Base-by-base conservation (phyloP, 495 filamentous ascomycete species). In the Penicillium cinerascens region DNA sequence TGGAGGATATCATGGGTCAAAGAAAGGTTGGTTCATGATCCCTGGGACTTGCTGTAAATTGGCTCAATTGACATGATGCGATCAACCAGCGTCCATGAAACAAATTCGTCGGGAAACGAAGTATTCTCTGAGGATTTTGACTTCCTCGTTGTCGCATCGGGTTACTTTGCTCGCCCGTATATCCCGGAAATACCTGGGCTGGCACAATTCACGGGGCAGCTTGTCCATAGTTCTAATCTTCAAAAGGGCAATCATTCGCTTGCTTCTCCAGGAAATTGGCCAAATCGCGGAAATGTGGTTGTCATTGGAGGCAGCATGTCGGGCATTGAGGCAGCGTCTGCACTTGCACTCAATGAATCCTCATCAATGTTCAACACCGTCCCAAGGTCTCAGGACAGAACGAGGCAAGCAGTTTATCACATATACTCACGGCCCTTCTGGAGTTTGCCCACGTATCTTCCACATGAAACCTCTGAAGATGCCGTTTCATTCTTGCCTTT, bases 291-390 rank as follows among this genome's bases (percentile, higher is more conserved):
- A n/a, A 87, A 86, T 58, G 80, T 95, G 43, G 77, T 92, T 3
- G 78, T 96, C 13, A 77, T 92, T 8, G 91, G 91, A 4, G 90
- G 90, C 2, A 87, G 88, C 49, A 90, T 95, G 79, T 92, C 87
- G 16, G 89, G 88, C 0, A 79, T 83, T 8, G 91, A 95, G 71
- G 82, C 85, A 37, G 88, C 87, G 6, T 82, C 84, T 18, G 80
- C 83, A 4, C 75, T 91, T 29, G 89, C 89, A 13, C 73, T 84
- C 16, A 81, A 87, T 44, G 65, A 90, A 3, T 89, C 87, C 1
- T 82, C 83, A 18, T 70, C 74, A 0, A 59, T 43, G 41, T 25
- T 25, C 21, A 20, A 13, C 15, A 2, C 18, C 5, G 41, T 29
- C 9, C 20, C 57, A 3, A 70, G 83, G 54, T 72, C 78, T 0